These are phyloP conservation scores for Botryotinia globosa DNA, from an alignment of 2,329 filamentous ascomycete genomes.

Conservation along the genomic window DNA sequence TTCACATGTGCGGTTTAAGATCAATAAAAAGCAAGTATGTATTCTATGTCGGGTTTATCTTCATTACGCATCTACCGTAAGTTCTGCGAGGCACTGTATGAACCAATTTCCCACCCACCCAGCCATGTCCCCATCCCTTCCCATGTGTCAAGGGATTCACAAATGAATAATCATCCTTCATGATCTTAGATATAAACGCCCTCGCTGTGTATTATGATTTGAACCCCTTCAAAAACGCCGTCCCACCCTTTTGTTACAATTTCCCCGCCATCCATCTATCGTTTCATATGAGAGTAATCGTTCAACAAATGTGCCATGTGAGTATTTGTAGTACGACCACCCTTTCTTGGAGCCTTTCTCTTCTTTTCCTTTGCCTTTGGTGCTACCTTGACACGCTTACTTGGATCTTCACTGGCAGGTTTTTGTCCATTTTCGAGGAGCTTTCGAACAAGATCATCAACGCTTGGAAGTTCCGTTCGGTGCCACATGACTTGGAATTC, in stretches of 20 bases:
- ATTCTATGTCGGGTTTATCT: not conserved
- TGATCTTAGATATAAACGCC: not conserved
- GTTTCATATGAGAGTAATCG: conserved; percentile 36
- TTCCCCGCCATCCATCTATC: conserved; percentile 12
- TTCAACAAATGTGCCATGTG: conserved; percentile 40
- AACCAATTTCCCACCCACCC: not conserved
- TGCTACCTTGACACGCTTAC: conserved; percentile 38
- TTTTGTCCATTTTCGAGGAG: conserved; percentile 41
- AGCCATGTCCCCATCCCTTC: not conserved
- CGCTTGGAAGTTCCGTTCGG: conserved; percentile 64
- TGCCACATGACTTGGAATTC: conserved; percentile 86
- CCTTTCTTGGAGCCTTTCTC: conserved; percentile 38
- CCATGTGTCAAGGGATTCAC: not conserved
- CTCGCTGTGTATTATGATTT: not conserved
- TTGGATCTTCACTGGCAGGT: conserved; percentile 41
- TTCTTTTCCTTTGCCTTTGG: conserved; percentile 41
- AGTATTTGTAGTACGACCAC: conserved; percentile 39
- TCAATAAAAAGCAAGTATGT: not conserved
- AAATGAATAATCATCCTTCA: not conserved
- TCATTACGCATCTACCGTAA: not conserved
- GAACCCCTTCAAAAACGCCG: not conserved
- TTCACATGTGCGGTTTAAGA: not conserved
- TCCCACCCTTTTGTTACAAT: conserved; percentile 6
- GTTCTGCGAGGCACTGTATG: not conserved
- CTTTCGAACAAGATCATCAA: conserved; percentile 42